Conservation (phyloP, 2,329 filamentous ascomycete genomes). For the Monosporascus ibericus region DNA sequence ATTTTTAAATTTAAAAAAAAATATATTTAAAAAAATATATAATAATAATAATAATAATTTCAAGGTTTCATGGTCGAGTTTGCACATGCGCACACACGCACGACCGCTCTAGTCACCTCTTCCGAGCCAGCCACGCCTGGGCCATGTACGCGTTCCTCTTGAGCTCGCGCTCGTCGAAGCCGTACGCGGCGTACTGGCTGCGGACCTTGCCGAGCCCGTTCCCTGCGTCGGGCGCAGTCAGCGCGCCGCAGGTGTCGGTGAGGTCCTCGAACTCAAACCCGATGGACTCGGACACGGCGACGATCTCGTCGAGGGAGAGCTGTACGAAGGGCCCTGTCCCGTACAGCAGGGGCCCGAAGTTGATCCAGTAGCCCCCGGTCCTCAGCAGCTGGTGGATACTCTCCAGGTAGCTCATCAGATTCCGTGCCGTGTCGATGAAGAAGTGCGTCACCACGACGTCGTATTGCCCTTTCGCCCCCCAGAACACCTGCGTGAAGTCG, state of each 20-base stretch:
- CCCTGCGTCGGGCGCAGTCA: constrained; percentile 28
- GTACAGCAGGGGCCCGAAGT: constrained; percentile 50
- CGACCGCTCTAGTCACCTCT: neutral
- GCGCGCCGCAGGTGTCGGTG: constrained; percentile 31
- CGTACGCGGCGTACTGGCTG: constrained; percentile 44
- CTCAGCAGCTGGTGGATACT: constrained; percentile 43
- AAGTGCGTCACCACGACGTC: constrained; percentile 51
- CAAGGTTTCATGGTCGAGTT: too few relatives aligned
- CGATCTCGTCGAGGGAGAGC: constrained; percentile 47
- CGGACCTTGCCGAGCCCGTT: constrained; percentile 28
- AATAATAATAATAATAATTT: too few relatives aligned
- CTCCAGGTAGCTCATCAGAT: constrained; percentile 48
- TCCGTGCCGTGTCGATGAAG: constrained; percentile 56
- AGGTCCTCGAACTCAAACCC: constrained; percentile 46
- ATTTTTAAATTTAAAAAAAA: too few relatives aligned
- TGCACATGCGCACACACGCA: too few relatives aligned
- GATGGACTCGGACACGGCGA: constrained; percentile 39
- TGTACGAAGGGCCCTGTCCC: constrained; percentile 49
- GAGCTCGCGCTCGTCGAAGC: constrained; percentile 43
- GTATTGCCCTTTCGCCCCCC: constrained; percentile 24
- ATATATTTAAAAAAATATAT: too few relatives aligned
- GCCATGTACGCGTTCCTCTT: constrained; percentile 48
- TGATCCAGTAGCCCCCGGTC: constrained; percentile 47
- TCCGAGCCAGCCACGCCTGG: constrained; percentile 45
- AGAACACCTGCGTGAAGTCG: constrained; percentile 44